phyloP scores from a whole-genome alignment of 78 protist genomes.

The Andalucia godoyi region DNA sequence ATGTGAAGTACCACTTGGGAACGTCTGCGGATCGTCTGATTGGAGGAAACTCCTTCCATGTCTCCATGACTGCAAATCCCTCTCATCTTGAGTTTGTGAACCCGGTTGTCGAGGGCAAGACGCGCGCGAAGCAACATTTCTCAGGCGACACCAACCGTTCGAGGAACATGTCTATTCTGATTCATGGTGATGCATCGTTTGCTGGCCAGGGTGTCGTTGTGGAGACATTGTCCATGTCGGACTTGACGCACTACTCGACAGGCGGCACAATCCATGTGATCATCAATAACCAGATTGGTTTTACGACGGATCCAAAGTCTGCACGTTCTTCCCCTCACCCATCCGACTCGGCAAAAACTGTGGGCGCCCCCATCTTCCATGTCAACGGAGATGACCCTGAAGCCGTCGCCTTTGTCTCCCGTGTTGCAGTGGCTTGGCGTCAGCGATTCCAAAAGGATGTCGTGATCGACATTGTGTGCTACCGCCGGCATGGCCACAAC shows the following conservation, averaged over 20 bases:
- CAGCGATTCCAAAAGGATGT: conserved; percentile 61
- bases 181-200: conserved; percentile 96
- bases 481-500: conserved; percentile 87
- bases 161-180: conserved; percentile 12
- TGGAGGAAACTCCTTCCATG: conserved; percentile 18
- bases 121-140: conserved; percentile 74
- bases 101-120: conserved; percentile 90
- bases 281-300: conserved; percentile 94
- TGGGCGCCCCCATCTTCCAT: conserved; percentile 90
- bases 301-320: conserved; percentile 87
- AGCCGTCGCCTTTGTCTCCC: conserved; percentile 53
- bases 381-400: conserved; percentile 94
- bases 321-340: conserved; percentile 73
- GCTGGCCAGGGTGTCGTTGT: conserved; percentile 86
- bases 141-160: conserved; percentile 1
- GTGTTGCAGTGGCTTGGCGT: conserved; percentile 65
- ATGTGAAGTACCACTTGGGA: conserved; percentile 95
- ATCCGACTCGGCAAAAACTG: conserved; percentile 75
- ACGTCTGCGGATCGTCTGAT: conserved; percentile 29
- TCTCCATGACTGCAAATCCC: conserved; percentile 89
- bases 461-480: conserved; percentile 83
- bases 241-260: conserved; percentile 56
- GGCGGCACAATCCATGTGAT: conserved; percentile 93
- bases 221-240: conserved; percentile 62
- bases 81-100: conserved; percentile 93